Base-by-base conservation (phyloP, 495 filamentous ascomycete species). In the Talaromyces thailandensis region DNA sequence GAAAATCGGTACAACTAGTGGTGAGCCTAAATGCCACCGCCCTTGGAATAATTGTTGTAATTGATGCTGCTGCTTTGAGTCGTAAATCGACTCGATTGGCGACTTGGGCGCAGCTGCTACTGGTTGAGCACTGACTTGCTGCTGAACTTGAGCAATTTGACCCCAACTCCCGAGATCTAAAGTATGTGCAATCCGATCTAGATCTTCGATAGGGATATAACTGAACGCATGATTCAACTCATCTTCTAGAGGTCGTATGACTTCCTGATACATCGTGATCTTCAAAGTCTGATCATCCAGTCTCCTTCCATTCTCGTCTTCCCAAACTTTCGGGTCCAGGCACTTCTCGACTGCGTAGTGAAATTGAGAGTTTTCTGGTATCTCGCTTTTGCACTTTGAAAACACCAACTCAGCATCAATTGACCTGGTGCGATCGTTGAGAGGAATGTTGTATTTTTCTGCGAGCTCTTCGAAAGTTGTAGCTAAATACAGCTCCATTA, bases 181-280 rank as follows among this genome's bases (percentile, higher is more conserved):
- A 9, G 23, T 8, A 3, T 51, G 45, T 9, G n/a, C 45, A 51
- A 51, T 21, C 3, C 23, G n/a, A 9, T 51, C 45, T 16, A 51
- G 9, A 21, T 21, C 23, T 24, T 51, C 45, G 23, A 51, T 51
- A 21, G 45, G 23, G n/a, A 51, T 51, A 51, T 51, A 51, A 11
- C 55, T 57, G 55, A 57, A 57, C 14, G 56, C 56, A 35, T 35
- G 56, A 21, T 21, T 58, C n/a, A 58, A 24, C 23, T 53, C 51
- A 21, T 53, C 51, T 51, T 51, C 48, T 14, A 51, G 24, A 0
- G 48, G 48, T 21, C 55, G n/a, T n/a, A 58, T 25, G 25, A 58
- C 55, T 4, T 58, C 55, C 16, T 58, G 55, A 23, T 58, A 58
- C 7, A 58, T 58, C 26, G 21, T 58, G 4, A 23, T 58, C 16